These are phyloP conservation scores for Podospora conica DNA, from an alignment of 495 filamentous ascomycete genomes.

Conservation along the genomic window DNA sequence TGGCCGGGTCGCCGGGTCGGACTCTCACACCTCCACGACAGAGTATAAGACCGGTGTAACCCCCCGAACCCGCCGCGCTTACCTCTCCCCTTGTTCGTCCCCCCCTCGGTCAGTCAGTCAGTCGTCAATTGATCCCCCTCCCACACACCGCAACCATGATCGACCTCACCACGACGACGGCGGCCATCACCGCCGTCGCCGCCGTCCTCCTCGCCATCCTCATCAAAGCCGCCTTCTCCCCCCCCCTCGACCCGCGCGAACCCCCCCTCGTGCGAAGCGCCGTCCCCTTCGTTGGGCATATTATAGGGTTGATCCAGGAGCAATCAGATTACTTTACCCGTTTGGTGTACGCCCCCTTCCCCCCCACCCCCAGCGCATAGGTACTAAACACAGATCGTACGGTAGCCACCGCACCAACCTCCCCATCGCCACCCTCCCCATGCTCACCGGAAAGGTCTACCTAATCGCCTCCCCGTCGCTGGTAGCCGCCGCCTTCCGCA, in stretches of 20 bases:
- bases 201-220: conserved; percentile 15
- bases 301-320: conserved; percentile 5
- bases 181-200: conserved; percentile 9
- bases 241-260: conserved; percentile 18
- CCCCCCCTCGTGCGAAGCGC: conserved; percentile 14
- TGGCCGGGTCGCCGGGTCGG: too few species aligned
- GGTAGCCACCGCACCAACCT: conserved; percentile 4
- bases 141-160: neutral
- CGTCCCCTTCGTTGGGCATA: conserved; percentile 22
- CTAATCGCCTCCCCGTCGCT: conserved; percentile 14
- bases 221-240: conserved; percentile 2
- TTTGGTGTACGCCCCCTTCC: conserved; percentile 12
- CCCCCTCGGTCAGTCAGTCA: too few species aligned
- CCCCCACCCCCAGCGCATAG: conserved; percentile 35
- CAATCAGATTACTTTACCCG: conserved; percentile 9
- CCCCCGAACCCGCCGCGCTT: too few species aligned
- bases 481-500: conserved; percentile 12
- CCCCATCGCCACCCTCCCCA: conserved; percentile 37
- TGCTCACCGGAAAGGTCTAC: conserved; percentile 19
- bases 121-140: too few species aligned
- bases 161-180: neutral
- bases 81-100: too few species aligned
- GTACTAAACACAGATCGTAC: conserved; percentile 17
- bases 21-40: neutral
- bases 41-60: too few species aligned